Percentiles rank a stretch among this genome's conserved stretches.
phyloP scores from a whole-genome alignment of 2,329 filamentous ascomycete species.

The Stachybotrys elegans region DNA sequence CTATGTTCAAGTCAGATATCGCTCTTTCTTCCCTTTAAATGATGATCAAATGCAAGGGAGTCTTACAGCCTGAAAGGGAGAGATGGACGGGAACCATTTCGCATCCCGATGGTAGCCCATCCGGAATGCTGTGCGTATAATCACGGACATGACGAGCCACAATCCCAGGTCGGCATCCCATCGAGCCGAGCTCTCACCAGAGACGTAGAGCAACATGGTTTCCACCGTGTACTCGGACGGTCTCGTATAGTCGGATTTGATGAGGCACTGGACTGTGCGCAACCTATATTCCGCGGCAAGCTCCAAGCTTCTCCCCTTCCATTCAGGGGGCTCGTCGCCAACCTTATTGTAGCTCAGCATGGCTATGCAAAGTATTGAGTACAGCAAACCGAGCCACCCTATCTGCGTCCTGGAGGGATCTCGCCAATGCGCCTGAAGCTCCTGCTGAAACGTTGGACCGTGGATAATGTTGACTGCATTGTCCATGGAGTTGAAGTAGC shows the following conservation, averaged over 20 bases:
- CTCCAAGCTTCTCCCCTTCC: slow-evolving; percentile 60
- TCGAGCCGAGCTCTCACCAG: slow-evolving; percentile 68
- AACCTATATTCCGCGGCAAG: slow-evolving; percentile 61
- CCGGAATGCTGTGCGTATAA: slow-evolving; percentile 55
- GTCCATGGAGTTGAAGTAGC: slow-evolving; percentile 84
- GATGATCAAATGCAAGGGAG: background rate
- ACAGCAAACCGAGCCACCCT: slow-evolving; percentile 75
- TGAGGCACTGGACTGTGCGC: slow-evolving; percentile 72
- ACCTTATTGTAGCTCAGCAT: slow-evolving; percentile 76
- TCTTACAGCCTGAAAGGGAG: slow-evolving; percentile 65
- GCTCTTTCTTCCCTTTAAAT: background rate
- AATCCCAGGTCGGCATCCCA: slow-evolving; percentile 69
- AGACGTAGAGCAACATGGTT: slow-evolving; percentile 69
- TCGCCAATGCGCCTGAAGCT: slow-evolving; percentile 62
- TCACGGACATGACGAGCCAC: slow-evolving; percentile 51
- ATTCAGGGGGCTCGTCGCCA: slow-evolving; percentile 75
- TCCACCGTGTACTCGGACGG: slow-evolving; percentile 73
- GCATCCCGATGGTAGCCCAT: slow-evolving; percentile 78
- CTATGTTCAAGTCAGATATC: slow-evolving; percentile 22
- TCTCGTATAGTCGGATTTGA: slow-evolving; percentile 72
- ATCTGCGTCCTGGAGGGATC: slow-evolving; percentile 67
- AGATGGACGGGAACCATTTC: slow-evolving; percentile 66
- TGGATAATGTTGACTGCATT: slow-evolving; percentile 71
- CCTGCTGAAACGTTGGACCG: slow-evolving; percentile 76
- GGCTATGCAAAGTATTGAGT: slow-evolving; percentile 70